Evolutionary conservation across 2,329 filamentous ascomycete genomes (phyloP).

Genomic region (Colletotrichum sp.): DNA sequence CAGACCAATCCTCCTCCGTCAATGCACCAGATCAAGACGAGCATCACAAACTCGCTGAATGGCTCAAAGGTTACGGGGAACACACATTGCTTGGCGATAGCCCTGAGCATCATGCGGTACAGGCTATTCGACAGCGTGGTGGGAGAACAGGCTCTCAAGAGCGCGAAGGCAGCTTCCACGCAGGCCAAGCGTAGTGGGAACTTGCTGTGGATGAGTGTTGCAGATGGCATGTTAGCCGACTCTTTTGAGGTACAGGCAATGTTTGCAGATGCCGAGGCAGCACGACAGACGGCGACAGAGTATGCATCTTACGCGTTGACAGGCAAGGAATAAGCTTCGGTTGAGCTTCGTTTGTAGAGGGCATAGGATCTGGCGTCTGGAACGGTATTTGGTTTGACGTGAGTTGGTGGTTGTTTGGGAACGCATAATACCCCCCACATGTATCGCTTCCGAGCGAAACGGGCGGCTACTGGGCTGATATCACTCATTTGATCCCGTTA

Average conservation of each 20-base stretch:
- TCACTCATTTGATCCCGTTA: background rate
- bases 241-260: slow-evolving; percentile 77
- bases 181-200: slow-evolving; percentile 75
- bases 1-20: slow-evolving; percentile 65
- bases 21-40: slow-evolving; percentile 79
- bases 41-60: slow-evolving; percentile 75
- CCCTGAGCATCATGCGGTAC: slow-evolving; percentile 83
- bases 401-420: slow-evolving; percentile 14
- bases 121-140: slow-evolving; percentile 83
- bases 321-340: slow-evolving; percentile 24
- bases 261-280: slow-evolving; percentile 41
- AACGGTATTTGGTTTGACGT: slow-evolving; percentile 14
- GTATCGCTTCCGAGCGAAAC: background rate
- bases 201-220: slow-evolving; percentile 79
- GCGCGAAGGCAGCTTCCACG: slow-evolving; percentile 70
- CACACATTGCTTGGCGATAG: slow-evolving; percentile 80
- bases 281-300: slow-evolving; percentile 45
- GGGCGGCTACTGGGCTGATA: background rate
- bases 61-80: slow-evolving; percentile 75
- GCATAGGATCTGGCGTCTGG: slow-evolving; percentile 19
- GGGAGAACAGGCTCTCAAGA: slow-evolving; percentile 80
- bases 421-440: slow-evolving; percentile 16
- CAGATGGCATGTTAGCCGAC: slow-evolving; percentile 78
- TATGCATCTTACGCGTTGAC: slow-evolving; percentile 49
- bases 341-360: background rate